Conservation (phyloP, 2,329 filamentous ascomycete genomes). For the Botrytis sinoallii region DNA sequence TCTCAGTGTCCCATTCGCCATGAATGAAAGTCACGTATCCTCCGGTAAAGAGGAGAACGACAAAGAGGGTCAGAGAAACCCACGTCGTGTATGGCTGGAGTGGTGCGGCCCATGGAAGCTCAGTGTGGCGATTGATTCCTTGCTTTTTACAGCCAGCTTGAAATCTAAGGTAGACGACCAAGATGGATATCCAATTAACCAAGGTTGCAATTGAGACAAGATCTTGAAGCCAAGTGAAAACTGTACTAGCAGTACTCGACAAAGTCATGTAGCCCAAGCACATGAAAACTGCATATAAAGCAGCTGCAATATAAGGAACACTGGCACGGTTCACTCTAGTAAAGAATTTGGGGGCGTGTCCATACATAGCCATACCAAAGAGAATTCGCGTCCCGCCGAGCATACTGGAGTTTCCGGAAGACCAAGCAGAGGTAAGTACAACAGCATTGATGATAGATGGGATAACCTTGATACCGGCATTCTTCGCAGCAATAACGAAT, state of each 20-base stretch:
- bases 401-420: conserved; percentile 65
- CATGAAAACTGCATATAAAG: conserved; percentile 54
- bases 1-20: conserved; percentile 55
- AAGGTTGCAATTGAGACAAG: conserved; percentile 61
- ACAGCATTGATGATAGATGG: conserved; percentile 74
- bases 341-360: conserved; percentile 53
- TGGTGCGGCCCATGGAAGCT: conserved; percentile 56
- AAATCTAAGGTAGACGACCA: conserved; percentile 59
- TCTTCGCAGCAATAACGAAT: conserved; percentile 69
- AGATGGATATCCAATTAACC: conserved; percentile 59
- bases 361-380: conserved; percentile 53
- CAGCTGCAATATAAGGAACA: conserved; percentile 53
- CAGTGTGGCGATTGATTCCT: conserved; percentile 44
- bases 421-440: conserved; percentile 69
- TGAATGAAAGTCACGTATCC: conserved; percentile 63
- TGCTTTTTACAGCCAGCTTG: conserved; percentile 54
- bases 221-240: conserved; percentile 64
- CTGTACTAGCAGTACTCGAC: conserved; percentile 52
- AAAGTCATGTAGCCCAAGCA: conserved; percentile 68
- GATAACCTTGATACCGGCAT: conserved; percentile 64
- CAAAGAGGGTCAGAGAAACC: conserved; percentile 55
- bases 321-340: conserved; percentile 56
- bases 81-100: conserved; percentile 52
- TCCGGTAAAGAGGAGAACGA: conserved; percentile 65
- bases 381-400: conserved; percentile 57